Base-by-base conservation (phyloP, 2,329 filamentous ascomycete genomes). In the Xylaria sp. region DNA sequence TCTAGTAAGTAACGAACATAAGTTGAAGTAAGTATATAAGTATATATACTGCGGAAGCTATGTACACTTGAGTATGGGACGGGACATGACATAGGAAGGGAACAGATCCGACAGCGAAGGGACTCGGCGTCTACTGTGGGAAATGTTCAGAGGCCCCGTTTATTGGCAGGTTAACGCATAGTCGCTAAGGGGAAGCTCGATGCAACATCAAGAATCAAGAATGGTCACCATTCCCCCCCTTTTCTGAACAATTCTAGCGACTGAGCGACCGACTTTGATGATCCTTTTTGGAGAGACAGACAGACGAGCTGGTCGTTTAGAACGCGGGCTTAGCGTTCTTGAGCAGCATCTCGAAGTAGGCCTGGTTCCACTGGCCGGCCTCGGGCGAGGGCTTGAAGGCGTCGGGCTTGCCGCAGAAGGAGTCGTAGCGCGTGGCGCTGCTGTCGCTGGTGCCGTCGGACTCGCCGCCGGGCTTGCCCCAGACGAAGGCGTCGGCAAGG, bases 361-460 rank as follows among this genome's bases (percentile, higher is more conserved):
- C 83, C 80, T 89, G 83, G 82, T 91, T 91, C 91, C 91, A 93
- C 28, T 84, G 82, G 54, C 91, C 91, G n/a, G 91, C 91, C 81
- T 93, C 89, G 62, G 91, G 91, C 1, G 91, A 88, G 15, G 91
- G 90, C 80, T 88, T 81, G 68, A 90, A 83, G 18, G 90, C 81
- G 75, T 87, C 85, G 20, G 79, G 71, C 52, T 83, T 81, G 62
- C 88, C 88, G 73, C 89, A 90, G 80, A 86, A 82, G 20, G 75
- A 78, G 80, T 88, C 86, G 79, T 86, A 88, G 62, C 86, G 83
- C 20, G 77, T 69, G 23, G 86, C 82, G 49, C 77, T 74, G 51
- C 74, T 77, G 71, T 85, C 78, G 55, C 80, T 83, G 54, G 80
- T 82, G 66, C 80, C 80, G 73, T 81, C 79, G 9, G 80, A 91